Conservation (phyloP, 495 filamentous ascomycete genomes). For the Neurospora sp. region DNA sequence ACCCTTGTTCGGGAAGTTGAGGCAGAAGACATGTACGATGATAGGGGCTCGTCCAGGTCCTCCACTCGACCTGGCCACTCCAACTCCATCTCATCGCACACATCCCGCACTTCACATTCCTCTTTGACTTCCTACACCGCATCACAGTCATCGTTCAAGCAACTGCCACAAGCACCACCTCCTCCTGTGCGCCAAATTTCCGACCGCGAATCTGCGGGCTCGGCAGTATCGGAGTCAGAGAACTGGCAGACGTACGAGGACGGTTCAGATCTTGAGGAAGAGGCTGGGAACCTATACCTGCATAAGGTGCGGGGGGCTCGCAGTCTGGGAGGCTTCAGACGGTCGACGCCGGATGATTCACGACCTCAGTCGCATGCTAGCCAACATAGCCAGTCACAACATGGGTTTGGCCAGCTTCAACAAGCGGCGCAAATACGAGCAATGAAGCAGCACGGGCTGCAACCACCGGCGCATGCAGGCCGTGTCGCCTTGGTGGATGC, state of each 20-base stretch:
- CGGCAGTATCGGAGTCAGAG: conserved; percentile 66
- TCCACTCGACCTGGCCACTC: conserved; percentile 6
- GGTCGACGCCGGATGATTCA: conserved; percentile 37
- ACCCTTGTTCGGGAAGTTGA: conserved; percentile 56
- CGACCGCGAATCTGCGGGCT: conserved; percentile 55
- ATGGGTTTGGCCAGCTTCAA: background rate
- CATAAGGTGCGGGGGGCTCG: conserved; percentile 57
- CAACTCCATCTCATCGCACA: conserved; percentile 12
- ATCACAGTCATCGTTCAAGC: background rate
- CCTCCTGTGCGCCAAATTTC: conserved; percentile 52
- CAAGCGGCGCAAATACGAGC: conserved; percentile 1
- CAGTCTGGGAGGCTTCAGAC: conserved; percentile 31
- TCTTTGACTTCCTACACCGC: conserved; percentile 10
- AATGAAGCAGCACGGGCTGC: conserved; percentile 35
- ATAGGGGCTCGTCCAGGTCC: conserved; percentile 28
- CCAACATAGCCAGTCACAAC: conserved; percentile 1
- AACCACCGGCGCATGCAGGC: conserved; percentile 21
- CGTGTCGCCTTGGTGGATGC: conserved; percentile 28
- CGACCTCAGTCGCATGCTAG: conserved; percentile 7
- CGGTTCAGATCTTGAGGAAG: conserved; percentile 61
- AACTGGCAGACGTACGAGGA: conserved; percentile 95
- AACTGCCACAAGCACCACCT: conserved; percentile 22
- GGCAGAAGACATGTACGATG: conserved; percentile 81
- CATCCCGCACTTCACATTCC: conserved; percentile 18
- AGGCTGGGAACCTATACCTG: conserved; percentile 66